phyloP scores from a whole-genome alignment of 108 stramenopile genomes.

The Chaetoceros tenuissimus region DNA sequence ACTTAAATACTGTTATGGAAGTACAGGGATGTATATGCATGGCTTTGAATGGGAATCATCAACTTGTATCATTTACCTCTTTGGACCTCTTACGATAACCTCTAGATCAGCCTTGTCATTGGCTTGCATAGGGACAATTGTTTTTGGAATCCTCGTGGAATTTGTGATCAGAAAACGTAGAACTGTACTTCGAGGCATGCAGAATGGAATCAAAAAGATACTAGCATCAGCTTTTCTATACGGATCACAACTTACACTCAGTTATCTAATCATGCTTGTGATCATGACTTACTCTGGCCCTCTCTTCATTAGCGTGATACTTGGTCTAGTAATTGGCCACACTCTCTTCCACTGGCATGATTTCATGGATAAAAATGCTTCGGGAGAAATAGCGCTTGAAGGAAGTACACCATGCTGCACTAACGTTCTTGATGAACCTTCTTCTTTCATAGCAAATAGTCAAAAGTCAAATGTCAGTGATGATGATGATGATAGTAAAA shows the following conservation, averaged over 20 bases:
- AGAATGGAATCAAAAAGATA: slow-evolving; percentile 29
- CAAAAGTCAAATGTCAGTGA: no score
- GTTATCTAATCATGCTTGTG: slow-evolving; percentile 77
- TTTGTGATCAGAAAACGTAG: slow-evolving; percentile 41
- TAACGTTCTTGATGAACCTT: no score
- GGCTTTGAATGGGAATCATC: slow-evolving; percentile 61
- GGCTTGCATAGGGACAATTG: slow-evolving; percentile 45
- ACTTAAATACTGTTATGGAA: slow-evolving; percentile 57
- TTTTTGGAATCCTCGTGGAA: slow-evolving; percentile 52
- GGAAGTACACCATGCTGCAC: no score
- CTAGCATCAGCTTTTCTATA: slow-evolving; percentile 47
- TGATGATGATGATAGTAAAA: no score
- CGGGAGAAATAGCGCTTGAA: background rate
- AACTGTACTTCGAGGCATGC: slow-evolving; percentile 12
- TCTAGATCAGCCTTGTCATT: slow-evolving; percentile 36
- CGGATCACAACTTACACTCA: slow-evolving; percentile 65
- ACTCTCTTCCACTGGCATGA: slow-evolving; percentile 42
- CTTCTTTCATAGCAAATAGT: no score
- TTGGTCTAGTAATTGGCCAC: slow-evolving; percentile 64
- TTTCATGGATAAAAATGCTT: background rate
- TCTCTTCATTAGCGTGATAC: slow-evolving; percentile 48
- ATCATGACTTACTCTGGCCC: slow-evolving; percentile 75
- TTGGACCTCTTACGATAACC: slow-evolving; percentile 52
- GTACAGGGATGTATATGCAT: slow-evolving; percentile 82
- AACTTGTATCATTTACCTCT: slow-evolving; percentile 71